Evolutionary conservation across 345 rosid genomes (phyloP), one percentile per base, ranked within the genome.

Genomic region (Melaleuca alternifolia): DNA sequence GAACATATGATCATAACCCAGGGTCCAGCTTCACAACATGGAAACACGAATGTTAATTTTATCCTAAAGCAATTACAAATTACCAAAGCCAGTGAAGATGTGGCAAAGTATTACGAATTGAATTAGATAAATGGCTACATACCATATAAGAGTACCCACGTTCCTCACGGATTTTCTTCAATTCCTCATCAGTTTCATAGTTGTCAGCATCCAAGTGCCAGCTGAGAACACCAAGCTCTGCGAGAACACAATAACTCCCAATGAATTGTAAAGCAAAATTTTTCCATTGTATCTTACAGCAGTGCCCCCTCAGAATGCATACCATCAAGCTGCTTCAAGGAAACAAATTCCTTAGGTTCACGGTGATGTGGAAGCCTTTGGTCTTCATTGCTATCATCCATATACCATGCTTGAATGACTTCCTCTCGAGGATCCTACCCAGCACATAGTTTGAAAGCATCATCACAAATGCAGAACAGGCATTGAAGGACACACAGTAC

Each of bases 121-220:
- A 54, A 79, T 41, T 7, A 46, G 51, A 33, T 5, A n/a, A 50
- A 10, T 41, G 16, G 44, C 12, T 8, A 84, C 94, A 79, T 85
- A 97, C 99, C 96, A 91, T 88, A 90, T 95, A 97, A 53, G 99
- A 95, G 90, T 96, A 97, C 87, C 99, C 98, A 83, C 94, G 98
- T 44, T 93, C 91, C 85, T 95, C 94, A 15, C 97, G 96, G 82
- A 97, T 95, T 91, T 93, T 97, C 93, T 94, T 95, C 94, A 97
- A 85, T 44, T 93, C 96, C 85, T 94, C 97, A 88, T 96, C 99
- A 10, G 93, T 95, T 91, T 96, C 98, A 85, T 96, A 94, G 86
- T 93, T 90, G 88, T 96, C 99, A 82, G 99, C 99, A 92, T 96
- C 98, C 88, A 96, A 91, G 53, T 88, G 90, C 99, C 99, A 96